phyloP scores from a whole-genome alignment of 495 filamentous ascomycete species.

The Penicillium antarcticum region DNA sequence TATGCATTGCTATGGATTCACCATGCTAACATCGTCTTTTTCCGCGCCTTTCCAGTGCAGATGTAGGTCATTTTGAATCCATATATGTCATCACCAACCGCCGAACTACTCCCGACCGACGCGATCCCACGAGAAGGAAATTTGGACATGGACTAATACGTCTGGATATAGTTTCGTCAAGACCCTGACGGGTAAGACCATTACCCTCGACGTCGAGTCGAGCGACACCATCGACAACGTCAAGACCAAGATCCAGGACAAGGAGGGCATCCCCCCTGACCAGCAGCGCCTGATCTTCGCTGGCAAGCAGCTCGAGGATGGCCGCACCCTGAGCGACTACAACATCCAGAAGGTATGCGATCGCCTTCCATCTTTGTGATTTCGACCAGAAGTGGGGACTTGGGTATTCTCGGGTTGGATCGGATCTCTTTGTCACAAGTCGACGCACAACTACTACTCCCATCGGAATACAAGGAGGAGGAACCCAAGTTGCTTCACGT shows the following conservation, averaged over 20 bases:
- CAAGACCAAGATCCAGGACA: slow-evolving; percentile 97
- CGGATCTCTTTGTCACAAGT: background rate
- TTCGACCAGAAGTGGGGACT: slow-evolving; percentile 2
- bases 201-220: slow-evolving; percentile 99
- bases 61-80: slow-evolving; percentile 56
- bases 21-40: slow-evolving; percentile 39
- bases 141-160: slow-evolving; percentile 34
- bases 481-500: background rate
- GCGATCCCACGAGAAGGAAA: slow-evolving; percentile 8
- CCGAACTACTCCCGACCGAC: slow-evolving; percentile 7
- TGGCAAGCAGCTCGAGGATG: slow-evolving; percentile 99
- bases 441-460: background rate
- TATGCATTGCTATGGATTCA: slow-evolving; percentile 13
- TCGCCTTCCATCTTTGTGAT: slow-evolving; percentile 2
- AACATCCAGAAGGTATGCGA: slow-evolving; percentile 96
- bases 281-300: slow-evolving; percentile 99
- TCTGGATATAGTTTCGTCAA: slow-evolving; percentile 77
- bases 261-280: slow-evolving; percentile 98
- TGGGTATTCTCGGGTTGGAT: slow-evolving; percentile 3
- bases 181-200: slow-evolving; percentile 98
- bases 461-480: slow-evolving; percentile 8
- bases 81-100: slow-evolving; percentile 15
- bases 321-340: slow-evolving; percentile 97
- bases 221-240: slow-evolving; percentile 99
- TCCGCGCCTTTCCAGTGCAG: slow-evolving; percentile 62